Evolutionary conservation across 495 filamentous ascomycete species (phyloP).

Genomic region (Penicillium lagena): DNA sequence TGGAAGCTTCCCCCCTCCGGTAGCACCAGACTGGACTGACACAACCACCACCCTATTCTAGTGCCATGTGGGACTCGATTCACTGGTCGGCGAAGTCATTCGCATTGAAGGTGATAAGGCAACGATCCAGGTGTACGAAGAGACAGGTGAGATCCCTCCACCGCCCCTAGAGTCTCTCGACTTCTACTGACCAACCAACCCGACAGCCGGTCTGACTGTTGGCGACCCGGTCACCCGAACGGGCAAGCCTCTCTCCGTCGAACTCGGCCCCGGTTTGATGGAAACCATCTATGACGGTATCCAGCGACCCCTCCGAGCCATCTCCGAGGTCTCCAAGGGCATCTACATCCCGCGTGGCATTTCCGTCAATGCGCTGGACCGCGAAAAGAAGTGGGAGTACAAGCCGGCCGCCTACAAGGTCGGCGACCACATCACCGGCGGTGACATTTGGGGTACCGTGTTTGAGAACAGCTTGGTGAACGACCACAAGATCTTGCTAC

Average conservation of each 20-base stretch:
- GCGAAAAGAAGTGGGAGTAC: slow-evolving; percentile 91
- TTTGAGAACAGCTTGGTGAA: slow-evolving; percentile 94
- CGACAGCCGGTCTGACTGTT: slow-evolving; percentile 95
- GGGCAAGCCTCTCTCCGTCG: slow-evolving; percentile 92
- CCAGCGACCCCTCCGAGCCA: slow-evolving; percentile 85
- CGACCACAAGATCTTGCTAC: slow-evolving; percentile 93
- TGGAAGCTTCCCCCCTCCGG: slow-evolving; percentile 7
- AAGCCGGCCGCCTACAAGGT: slow-evolving; percentile 79
- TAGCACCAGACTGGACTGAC: too few relatives aligned
- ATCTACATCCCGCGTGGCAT: slow-evolving; percentile 99
- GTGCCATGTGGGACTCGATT: slow-evolving; percentile 84
- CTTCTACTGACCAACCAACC: slow-evolving; percentile 57
- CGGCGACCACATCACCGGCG: slow-evolving; percentile 93
- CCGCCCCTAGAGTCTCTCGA: neutral
- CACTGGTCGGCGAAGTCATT: slow-evolving; percentile 94
- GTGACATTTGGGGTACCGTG: slow-evolving; percentile 89
- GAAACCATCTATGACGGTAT: slow-evolving; percentile 99
- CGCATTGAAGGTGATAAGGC: slow-evolving; percentile 91
- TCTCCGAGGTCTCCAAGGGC: slow-evolving; percentile 66
- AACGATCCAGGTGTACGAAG: slow-evolving; percentile 98
- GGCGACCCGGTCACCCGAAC: slow-evolving; percentile 88
- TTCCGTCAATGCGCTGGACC: slow-evolving; percentile 77
- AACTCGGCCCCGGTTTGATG: slow-evolving; percentile 93
- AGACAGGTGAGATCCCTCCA: slow-evolving; percentile 64
- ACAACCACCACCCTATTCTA: slow-evolving; percentile 15